Conservation (phyloP, 805 yeast species). For the Yamadazyma sp. region DNA sequence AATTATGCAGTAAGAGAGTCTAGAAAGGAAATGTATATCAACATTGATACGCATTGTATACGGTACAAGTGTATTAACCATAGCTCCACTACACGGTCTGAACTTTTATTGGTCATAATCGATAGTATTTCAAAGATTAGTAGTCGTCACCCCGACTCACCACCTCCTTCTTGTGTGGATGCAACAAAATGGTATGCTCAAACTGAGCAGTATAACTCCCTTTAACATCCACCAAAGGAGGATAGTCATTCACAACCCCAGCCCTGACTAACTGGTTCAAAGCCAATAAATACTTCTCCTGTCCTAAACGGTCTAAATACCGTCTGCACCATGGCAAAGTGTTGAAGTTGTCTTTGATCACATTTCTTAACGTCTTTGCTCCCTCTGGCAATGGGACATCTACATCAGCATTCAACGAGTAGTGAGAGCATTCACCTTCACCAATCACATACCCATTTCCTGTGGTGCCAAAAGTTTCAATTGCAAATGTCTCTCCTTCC, state of each 20-base stretch:
- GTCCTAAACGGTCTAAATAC: slow-evolving; percentile 87
- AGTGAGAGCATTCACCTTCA: slow-evolving; percentile 94
- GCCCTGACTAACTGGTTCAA: slow-evolving; percentile 79
- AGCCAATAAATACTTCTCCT: slow-evolving; percentile 86
- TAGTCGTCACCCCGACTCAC: slow-evolving; percentile 95
- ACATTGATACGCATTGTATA: no score
- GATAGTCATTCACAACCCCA: slow-evolving; percentile 90
- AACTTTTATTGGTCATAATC: not conserved
- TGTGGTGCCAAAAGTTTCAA: slow-evolving; percentile 96
- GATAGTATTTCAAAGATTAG: slow-evolving; percentile 26
- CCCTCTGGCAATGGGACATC: slow-evolving; percentile 50
- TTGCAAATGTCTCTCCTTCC: slow-evolving; percentile 97
- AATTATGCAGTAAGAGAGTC: no score
- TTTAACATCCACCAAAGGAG: slow-evolving; percentile 80
- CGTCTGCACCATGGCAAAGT: slow-evolving; percentile 96
- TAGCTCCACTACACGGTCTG: not conserved
- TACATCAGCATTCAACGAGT: slow-evolving; percentile 61
- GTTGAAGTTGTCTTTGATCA: slow-evolving; percentile 82
- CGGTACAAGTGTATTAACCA: no score
- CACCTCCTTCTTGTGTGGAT: slow-evolving; percentile 90
- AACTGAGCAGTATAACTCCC: slow-evolving; percentile 95
- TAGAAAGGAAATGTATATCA: no score
- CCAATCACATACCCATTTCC: slow-evolving; percentile 87
- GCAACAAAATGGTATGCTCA: slow-evolving; percentile 90
- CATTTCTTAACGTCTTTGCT: slow-evolving; percentile 66